Conservation (phyloP, 2,329 filamentous ascomycete genomes). For the Sarocladium kiliense region DNA sequence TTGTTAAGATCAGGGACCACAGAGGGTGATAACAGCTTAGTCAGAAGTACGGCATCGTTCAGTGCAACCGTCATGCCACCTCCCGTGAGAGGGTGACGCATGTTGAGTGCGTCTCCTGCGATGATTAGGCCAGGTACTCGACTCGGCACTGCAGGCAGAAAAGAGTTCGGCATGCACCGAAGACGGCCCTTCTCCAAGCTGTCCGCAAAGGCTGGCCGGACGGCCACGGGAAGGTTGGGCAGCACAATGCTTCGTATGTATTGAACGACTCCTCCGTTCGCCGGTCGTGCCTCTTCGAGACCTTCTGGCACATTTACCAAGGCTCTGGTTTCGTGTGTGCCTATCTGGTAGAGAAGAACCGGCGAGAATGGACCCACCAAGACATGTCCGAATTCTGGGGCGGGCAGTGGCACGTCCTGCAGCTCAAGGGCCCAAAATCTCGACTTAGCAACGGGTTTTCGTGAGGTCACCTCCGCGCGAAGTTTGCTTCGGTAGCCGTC, state of each 20-base stretch:
- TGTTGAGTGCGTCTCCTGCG: conserved; percentile 86
- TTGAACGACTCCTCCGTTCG: background rate
- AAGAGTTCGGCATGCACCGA: conserved; percentile 83
- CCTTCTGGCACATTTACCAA: no score
- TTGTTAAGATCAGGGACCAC: conserved; percentile 62
- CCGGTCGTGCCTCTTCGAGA: no score
- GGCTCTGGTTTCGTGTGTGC: no score
- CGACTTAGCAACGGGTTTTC: no score
- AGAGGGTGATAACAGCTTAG: conserved; percentile 61
- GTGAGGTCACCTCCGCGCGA: no score
- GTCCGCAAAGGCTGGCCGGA: background rate
- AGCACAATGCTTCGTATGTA: background rate
- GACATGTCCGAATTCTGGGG: no score
- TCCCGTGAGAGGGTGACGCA: conserved; percentile 87
- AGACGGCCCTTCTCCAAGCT: conserved; percentile 28
- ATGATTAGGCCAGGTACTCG: conserved; percentile 56
- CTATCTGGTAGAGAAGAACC: no score
- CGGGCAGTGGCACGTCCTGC: no score
- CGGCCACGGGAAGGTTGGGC: background rate
- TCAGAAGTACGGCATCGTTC: conserved; percentile 73
- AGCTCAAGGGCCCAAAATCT: no score
- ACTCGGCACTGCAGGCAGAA: conserved; percentile 64
- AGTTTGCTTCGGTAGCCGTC: no score
- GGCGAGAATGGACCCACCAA: no score
- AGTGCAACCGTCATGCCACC: conserved; percentile 92